A percentile compares a stretch with the other conserved stretches of the same genome.
Conservation (phyloP, 1,284 basidiomycete species). For the Exobasidium cylindrosporum region DNA sequence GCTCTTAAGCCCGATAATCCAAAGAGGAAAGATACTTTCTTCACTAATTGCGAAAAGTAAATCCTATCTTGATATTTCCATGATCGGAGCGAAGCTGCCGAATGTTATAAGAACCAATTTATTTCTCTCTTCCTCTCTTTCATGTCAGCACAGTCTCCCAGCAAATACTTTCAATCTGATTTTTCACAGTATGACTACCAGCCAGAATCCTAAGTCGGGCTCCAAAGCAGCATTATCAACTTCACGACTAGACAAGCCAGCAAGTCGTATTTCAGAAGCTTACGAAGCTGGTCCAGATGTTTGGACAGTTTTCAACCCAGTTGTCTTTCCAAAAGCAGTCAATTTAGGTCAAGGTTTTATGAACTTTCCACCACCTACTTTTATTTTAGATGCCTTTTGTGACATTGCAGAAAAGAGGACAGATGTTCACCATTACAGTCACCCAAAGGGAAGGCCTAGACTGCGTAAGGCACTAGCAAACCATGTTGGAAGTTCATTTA, state of each 20-base stretch:
- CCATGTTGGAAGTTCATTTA: constrained; percentile 22
- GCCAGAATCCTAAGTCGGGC: too few species aligned
- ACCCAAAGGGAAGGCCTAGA: constrained; percentile 45
- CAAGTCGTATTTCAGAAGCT: constrained; percentile 35
- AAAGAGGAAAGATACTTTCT: too few species aligned
- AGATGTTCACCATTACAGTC: constrained; percentile 53
- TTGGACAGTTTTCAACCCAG: constrained; percentile 52
- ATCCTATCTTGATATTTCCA: too few species aligned
- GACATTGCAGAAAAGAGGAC: constrained; percentile 27
- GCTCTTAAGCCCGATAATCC: too few species aligned
- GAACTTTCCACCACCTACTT: constrained; percentile 50
- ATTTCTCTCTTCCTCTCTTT: too few species aligned
- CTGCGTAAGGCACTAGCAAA: constrained; percentile 43
- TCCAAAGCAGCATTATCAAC: too few species aligned
- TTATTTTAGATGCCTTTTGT: constrained; percentile 32
- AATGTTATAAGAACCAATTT: too few species aligned
- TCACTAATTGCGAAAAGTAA: too few species aligned
- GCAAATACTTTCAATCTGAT: neutral
- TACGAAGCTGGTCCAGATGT: constrained; percentile 45
- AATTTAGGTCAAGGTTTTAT: constrained; percentile 55
- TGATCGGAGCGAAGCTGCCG: too few species aligned
- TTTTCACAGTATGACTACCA: neutral
- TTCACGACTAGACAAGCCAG: constrained; percentile 1
- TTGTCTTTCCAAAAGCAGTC: constrained; percentile 49
- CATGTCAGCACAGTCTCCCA: neutral